A percentile compares a stretch with the other conserved stretches of the same genome.
Conservation (phyloP, 1,284 basidiomycete genomes). For the Fistulinella staudtii region DNA sequence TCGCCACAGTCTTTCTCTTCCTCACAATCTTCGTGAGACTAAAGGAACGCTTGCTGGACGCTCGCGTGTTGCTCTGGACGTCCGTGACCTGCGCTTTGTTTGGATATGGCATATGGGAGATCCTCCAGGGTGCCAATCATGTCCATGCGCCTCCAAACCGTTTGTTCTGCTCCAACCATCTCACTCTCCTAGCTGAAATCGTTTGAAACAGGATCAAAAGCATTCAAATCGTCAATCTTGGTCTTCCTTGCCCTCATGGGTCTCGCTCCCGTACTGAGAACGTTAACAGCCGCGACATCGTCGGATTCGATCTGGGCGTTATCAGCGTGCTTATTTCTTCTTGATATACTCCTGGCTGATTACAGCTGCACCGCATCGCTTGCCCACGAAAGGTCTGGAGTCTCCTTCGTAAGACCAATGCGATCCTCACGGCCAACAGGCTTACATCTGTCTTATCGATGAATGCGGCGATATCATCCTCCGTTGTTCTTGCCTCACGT, state of each 20-base stretch:
- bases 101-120: conserved; percentile 63
- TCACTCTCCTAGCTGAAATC: conserved; percentile 5
- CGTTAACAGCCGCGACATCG: conserved; percentile 91
- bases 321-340: conserved; percentile 59
- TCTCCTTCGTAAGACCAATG: conserved; percentile 12
- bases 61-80: conserved; percentile 65
- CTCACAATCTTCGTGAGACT: conserved; percentile 76
- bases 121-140: conserved; percentile 41
- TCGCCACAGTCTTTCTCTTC: conserved; percentile 79
- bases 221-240: conserved; percentile 72
- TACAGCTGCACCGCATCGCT: conserved; percentile 43
- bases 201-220: conserved; percentile 53
- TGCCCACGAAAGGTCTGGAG: conserved; percentile 38
- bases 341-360: conserved; percentile 66
- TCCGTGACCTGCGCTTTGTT: conserved; percentile 57
- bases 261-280: conserved; percentile 87
- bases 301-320: conserved; percentile 97
- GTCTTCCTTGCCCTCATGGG: conserved; percentile 87
- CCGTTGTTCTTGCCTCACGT: conserved; percentile 91
- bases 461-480: conserved; percentile 92
- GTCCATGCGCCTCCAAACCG: conserved; percentile 17
- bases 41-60: conserved; percentile 59
- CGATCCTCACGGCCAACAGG: conserved; percentile 41
- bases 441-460: conserved; percentile 88
- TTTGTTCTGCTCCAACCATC: conserved; percentile 16